Evolutionary conservation across 2,329 filamentous ascomycete species (phyloP).

Genomic region (Aspergillus hortae): DNA sequence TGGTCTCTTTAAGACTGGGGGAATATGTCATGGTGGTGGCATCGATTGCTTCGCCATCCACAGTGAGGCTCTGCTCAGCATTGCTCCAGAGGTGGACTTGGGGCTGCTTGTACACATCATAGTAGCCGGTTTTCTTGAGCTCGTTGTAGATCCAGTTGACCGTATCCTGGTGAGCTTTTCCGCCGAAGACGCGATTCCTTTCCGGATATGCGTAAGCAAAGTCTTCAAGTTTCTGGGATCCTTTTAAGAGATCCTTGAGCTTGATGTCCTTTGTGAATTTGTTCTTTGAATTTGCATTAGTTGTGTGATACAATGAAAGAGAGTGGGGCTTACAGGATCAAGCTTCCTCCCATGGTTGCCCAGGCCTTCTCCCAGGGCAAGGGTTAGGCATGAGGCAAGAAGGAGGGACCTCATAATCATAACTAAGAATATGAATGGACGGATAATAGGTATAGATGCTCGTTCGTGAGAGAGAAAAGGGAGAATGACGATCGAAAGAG

Average conservation of each 20-base stretch:
- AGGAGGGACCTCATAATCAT: conserved; percentile 10
- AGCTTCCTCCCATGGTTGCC: conserved; percentile 3
- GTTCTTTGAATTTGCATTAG: conserved; percentile 9
- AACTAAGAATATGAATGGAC: background rate
- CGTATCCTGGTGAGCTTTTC: conserved; percentile 60
- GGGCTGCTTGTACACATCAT: conserved; percentile 48
- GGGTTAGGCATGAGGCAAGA: conserved; percentile 8
- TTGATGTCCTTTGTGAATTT: conserved; percentile 42
- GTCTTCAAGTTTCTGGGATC: conserved; percentile 54
- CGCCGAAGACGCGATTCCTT: conserved; percentile 27
- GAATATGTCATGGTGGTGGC: conserved; percentile 62
- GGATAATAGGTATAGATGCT: background rate
- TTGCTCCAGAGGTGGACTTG: conserved; percentile 60
- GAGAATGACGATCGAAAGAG: background rate
- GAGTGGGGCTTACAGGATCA: conserved; percentile 4
- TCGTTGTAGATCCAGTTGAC: conserved; percentile 60
- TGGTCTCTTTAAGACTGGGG: conserved; percentile 40
- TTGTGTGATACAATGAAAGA: background rate
- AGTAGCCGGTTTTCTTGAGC: conserved; percentile 42
- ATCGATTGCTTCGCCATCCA: conserved; percentile 51
- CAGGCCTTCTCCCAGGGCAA: conserved; percentile 6
- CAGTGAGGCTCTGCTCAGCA: conserved; percentile 57
- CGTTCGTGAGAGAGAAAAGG: background rate
- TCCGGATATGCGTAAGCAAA: conserved; percentile 28
- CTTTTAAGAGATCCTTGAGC: conserved; percentile 53